Conservation (phyloP, 2,329 filamentous ascomycete genomes). For the Alternaria incomplexa region DNA sequence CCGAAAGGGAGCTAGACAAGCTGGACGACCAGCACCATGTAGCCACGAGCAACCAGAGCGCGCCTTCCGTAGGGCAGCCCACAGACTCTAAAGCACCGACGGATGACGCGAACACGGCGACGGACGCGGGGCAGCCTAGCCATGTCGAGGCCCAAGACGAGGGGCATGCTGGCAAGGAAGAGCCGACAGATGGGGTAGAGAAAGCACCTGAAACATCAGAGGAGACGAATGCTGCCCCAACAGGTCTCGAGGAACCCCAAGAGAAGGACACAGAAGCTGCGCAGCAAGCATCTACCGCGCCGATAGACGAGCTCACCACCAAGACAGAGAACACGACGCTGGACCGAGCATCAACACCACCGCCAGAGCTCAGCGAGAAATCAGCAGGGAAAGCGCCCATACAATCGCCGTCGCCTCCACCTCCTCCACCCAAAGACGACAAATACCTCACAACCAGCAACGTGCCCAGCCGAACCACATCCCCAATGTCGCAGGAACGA, state of each 20-base stretch:
- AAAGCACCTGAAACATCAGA: background rate
- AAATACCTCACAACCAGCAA: slow-evolving; percentile 53
- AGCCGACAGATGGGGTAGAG: background rate
- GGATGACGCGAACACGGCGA: slow-evolving; percentile 4
- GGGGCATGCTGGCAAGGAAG: slow-evolving; percentile 7
- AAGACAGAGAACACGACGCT: slow-evolving; percentile 21
- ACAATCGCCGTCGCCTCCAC: slow-evolving; percentile 51
- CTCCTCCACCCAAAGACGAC: slow-evolving; percentile 59
- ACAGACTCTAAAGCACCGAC: background rate
- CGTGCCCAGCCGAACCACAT: slow-evolving; percentile 51
- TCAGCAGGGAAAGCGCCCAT: slow-evolving; percentile 38
- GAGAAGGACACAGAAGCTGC: background rate
- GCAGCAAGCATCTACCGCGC: slow-evolving; percentile 12
- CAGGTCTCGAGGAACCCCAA: background rate
- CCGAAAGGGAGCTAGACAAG: slow-evolving; percentile 28
- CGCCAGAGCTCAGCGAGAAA: slow-evolving; percentile 24
- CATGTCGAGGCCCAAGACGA: slow-evolving; percentile 10
- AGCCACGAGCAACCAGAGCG: background rate
- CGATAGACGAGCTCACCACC: slow-evolving; percentile 24
- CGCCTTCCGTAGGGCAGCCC: background rate
- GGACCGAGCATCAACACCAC: slow-evolving; percentile 27
- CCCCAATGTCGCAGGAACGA: slow-evolving; percentile 43
- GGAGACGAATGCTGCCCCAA: background rate
- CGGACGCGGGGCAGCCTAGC: slow-evolving; percentile 31
- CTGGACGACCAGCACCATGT: slow-evolving; percentile 11